Base-by-base conservation (phyloP, 805 yeast genomes). In the Hanseniaspora hatyaiensis region DNA sequence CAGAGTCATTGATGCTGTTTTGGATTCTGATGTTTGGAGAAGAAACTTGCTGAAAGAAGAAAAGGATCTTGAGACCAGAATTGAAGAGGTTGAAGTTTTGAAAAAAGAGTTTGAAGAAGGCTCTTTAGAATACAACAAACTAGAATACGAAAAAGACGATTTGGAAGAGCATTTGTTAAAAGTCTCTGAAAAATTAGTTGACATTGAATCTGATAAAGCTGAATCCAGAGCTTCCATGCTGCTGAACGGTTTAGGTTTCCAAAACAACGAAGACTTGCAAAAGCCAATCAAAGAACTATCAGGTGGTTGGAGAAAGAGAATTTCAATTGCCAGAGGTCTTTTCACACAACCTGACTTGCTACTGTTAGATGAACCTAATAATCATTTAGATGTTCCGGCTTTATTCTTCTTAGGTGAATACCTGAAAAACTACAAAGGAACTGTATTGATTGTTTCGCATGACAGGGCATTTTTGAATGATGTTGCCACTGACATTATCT, bases 271-370 rank as follows among this genome's bases (percentile, higher is more conserved):
- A 57, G 75, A 96, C 5, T 98, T 92, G 64, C 67, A 70, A 40
- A 71, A 72, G 53, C 80, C 95, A 28, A 87, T 97, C 5, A 89
- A 86, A 54, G 74, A 87, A 23, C 92, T 92, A 64, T 87, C 96
- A 46, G 99, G 99, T 76, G 99, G 99, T 78, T 92, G 98, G 98
- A 82, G 98, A 75, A 92, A 92, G 98, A 83, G 98, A 71, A 74
- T 92, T 54, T 84, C 96, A n/a, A 73, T 92, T 52, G 98, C 98
- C 3, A 78, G 98, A 67, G 98, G 98, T 0, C 73, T 92, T 62
- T 92, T 92, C 73, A 89, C 96, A 74, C 81, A 86, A 62, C 98
- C 98, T 0, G 98, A 92, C 64, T 71, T 92, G 54, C 71, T 92
- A 55, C 70, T 92, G 61, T 74, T 92, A 54, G 98, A 92, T 76